Percentiles rank a stretch among this genome's conserved stretches.
Evolutionary conservation across 768 basidiomycete species (phyloP).

Genomic region (Daedaleopsis nitida): DNA sequence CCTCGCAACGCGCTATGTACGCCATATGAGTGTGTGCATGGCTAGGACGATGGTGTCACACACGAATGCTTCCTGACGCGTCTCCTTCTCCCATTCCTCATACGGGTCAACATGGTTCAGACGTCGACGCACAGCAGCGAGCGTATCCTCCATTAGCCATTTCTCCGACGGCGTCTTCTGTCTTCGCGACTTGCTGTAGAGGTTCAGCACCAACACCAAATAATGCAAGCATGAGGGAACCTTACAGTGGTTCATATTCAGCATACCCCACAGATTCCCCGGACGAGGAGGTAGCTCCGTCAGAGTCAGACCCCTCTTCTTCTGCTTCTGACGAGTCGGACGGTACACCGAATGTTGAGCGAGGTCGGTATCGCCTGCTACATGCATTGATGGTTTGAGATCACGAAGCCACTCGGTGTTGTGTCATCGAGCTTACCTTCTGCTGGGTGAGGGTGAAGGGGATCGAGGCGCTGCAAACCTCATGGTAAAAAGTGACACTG

Average conservation of each 20-base stretch:
- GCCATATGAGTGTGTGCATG: background rate
- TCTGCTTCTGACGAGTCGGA: slow-evolving; percentile 52
- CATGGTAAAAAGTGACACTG: slow-evolving; percentile 36
- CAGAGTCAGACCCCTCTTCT: slow-evolving; percentile 42
- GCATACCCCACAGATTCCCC: slow-evolving; percentile 45
- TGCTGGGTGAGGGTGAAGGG: slow-evolving; percentile 49
- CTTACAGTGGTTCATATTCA: slow-evolving; percentile 46
- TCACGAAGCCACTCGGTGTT: background rate
- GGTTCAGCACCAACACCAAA: background rate
- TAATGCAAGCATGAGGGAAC: slow-evolving; percentile 19
- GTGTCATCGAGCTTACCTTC: slow-evolving; percentile 32
- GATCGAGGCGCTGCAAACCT: slow-evolving; percentile 57
- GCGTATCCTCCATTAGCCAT: slow-evolving; percentile 44
- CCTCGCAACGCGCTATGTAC: slow-evolving; percentile 40
- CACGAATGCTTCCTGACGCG: slow-evolving; percentile 49
- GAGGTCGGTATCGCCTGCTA: slow-evolving; percentile 31
- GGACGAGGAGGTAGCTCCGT: slow-evolving; percentile 33
- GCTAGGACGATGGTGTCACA: slow-evolving; percentile 15
- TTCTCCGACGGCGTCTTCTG: slow-evolving; percentile 34
- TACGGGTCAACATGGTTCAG: slow-evolving; percentile 47
- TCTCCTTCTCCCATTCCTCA: slow-evolving; percentile 53
- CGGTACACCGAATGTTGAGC: slow-evolving; percentile 57
- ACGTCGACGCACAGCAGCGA: slow-evolving; percentile 47
- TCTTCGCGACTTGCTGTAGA: slow-evolving; percentile 24
- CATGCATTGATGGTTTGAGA: slow-evolving; percentile 7